phyloP scores from a whole-genome alignment of 495 filamentous ascomycete species.

The Tuber microsphaerosporum region DNA sequence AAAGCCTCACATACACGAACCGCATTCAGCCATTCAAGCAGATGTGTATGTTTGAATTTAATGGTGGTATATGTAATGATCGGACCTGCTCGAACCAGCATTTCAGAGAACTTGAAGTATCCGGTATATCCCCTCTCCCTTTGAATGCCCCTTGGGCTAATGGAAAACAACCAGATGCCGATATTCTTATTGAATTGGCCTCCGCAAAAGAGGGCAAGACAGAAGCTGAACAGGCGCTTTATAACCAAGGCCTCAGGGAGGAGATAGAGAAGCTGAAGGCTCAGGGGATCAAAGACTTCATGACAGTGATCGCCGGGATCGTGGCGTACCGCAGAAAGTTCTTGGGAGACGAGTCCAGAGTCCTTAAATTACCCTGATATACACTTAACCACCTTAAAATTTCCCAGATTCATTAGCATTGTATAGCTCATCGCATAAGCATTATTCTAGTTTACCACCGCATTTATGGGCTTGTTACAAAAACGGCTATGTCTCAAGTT shows the following conservation, averaged over 20 bases:
- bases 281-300: constrained; percentile 71
- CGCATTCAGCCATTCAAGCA: constrained; percentile 65
- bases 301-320: constrained; percentile 72
- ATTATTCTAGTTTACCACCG: background rate
- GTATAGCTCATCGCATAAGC: background rate
- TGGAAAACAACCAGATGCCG: constrained; percentile 59
- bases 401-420: background rate
- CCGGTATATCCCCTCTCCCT: constrained; percentile 61
- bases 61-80: constrained; percentile 71
- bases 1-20: constrained; percentile 88
- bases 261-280: constrained; percentile 68
- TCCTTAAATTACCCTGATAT: constrained; percentile 24
- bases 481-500: background rate
- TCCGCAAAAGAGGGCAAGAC: constrained; percentile 61
- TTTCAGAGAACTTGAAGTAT: constrained; percentile 64
- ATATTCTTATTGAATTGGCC: constrained; percentile 76
- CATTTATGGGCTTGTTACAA: background rate
- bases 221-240: constrained; percentile 62
- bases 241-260: constrained; percentile 65
- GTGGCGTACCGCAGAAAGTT: constrained; percentile 61
- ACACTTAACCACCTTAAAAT: background rate
- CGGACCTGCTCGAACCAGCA: constrained; percentile 66
- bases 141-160: constrained; percentile 6
- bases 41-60: constrained; percentile 67
- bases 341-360: constrained; percentile 31